A percentile compares a stretch with the other conserved stretches of the same genome.
Conservation (phyloP, 1,284 basidiomycete species). For the Ustilago tritici region DNA sequence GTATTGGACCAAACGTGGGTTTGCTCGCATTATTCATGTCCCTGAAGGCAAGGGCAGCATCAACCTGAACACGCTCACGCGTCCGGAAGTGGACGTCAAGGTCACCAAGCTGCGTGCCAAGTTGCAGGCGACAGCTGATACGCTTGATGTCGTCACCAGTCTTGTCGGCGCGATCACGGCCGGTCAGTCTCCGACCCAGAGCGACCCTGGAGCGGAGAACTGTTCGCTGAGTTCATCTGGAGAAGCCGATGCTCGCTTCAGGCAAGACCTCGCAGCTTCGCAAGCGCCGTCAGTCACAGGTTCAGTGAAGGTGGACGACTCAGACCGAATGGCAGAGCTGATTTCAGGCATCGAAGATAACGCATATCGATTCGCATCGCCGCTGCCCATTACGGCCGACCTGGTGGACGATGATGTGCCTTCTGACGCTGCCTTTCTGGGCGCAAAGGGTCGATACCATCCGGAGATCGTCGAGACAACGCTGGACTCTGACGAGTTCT, state of each 20-base stretch:
- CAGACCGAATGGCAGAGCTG: constrained; percentile 30
- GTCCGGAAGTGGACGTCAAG: constrained; percentile 62
- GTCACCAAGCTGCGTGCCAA: constrained; percentile 40
- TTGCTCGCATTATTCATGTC: constrained; percentile 68
- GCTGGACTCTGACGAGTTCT: constrained; percentile 73
- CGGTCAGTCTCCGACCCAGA: not conserved
- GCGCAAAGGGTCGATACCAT: constrained; percentile 71
- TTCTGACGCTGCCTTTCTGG: constrained; percentile 86
- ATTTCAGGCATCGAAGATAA: constrained; percentile 82
- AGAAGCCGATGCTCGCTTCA: not conserved
- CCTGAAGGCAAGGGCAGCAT: constrained; percentile 53
- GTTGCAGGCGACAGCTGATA: constrained; percentile 55
- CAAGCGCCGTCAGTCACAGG: not conserved
- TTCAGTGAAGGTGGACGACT: not conserved
- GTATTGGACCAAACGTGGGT: constrained; percentile 42
- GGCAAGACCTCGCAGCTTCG: not conserved
- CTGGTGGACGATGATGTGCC: constrained; percentile 93
- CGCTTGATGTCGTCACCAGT: constrained; percentile 32
- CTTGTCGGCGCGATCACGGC: constrained; percentile 18
- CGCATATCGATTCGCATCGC: constrained; percentile 81
- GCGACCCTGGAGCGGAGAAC: not conserved
- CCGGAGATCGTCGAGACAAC: constrained; percentile 77
- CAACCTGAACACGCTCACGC: constrained; percentile 50
- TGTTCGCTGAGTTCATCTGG: not conserved
- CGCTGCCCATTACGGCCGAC: constrained; percentile 78